Evolutionary conservation across 2,329 filamentous ascomycete genomes (phyloP).

Genomic region (Rhinocladiella mackenziei): DNA sequence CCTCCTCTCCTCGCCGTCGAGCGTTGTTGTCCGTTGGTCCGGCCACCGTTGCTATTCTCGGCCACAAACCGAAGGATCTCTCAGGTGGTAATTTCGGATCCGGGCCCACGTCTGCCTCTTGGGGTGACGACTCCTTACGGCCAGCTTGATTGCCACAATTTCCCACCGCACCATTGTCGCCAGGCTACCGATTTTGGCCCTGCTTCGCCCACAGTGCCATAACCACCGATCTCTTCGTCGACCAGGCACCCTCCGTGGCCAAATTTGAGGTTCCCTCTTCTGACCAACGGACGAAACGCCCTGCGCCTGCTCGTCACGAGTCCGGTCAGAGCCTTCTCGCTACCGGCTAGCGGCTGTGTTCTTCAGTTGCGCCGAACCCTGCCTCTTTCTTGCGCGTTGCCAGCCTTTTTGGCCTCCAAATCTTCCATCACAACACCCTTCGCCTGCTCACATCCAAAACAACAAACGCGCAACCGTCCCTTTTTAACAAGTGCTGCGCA

Average conservation of each 20-base stretch:
- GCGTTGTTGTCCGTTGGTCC: constrained; percentile 17
- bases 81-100: constrained; percentile 28
- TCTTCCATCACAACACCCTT: constrained; percentile 18
- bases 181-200: constrained; percentile 25
- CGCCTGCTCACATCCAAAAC: constrained; percentile 10
- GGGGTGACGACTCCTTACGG: constrained; percentile 27
- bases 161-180: constrained; percentile 26
- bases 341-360: constrained; percentile 21
- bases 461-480: constrained; percentile 11
- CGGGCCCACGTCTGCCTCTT: constrained; percentile 23
- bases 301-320: constrained; percentile 20
- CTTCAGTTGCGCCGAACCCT: constrained; percentile 8
- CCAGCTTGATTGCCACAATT: constrained; percentile 31
- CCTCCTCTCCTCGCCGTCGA: constrained; percentile 6
- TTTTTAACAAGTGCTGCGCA: constrained; percentile 7
- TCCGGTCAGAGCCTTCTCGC: constrained; percentile 9
- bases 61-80: constrained; percentile 17
- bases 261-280: constrained; percentile 16
- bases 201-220: constrained; percentile 25
- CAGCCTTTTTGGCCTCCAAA: neutral
- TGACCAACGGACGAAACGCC: no score
- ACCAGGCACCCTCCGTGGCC: constrained; percentile 24
- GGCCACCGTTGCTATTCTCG: constrained; percentile 25
- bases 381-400: neutral
- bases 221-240: constrained; percentile 19